phyloP scores from a whole-genome alignment of 1,139 yeast species.

The Entelexis sorbosivorans region DNA sequence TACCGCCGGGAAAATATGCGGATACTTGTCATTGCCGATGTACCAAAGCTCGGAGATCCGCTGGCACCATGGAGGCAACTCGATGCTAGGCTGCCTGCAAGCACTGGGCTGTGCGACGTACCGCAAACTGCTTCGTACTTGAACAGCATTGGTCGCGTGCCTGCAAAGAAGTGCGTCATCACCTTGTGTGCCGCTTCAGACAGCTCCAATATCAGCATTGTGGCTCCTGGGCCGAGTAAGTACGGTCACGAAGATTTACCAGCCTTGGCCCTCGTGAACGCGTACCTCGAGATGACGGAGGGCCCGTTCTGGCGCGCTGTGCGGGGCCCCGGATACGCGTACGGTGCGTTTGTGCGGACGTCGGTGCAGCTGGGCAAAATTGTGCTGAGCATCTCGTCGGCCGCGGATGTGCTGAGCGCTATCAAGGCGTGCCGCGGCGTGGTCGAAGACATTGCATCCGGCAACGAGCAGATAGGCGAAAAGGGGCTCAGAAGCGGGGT shows the following conservation, averaged over 20 bases:
- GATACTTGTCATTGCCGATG: constrained; percentile 61
- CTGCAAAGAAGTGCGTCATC: constrained; percentile 49
- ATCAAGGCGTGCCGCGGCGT: constrained; percentile 56
- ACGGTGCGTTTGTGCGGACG: constrained; percentile 54
- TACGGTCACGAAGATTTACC: constrained; percentile 59
- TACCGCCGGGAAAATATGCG: constrained; percentile 54
- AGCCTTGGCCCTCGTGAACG: constrained; percentile 61
- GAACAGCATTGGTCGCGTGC: constrained; percentile 46
- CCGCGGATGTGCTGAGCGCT: constrained; percentile 70
- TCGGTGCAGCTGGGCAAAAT: constrained; percentile 57
- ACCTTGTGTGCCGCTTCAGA: constrained; percentile 79
- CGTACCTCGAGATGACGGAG: constrained; percentile 74
- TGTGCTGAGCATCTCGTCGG: constrained; percentile 61
- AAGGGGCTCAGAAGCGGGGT: constrained; percentile 59
- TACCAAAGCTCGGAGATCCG: constrained; percentile 23
- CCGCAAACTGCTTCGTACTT: constrained; percentile 45
- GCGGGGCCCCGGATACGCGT: constrained; percentile 90
- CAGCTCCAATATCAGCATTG: constrained; percentile 59
- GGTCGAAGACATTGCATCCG: constrained; percentile 51
- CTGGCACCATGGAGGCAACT: constrained; percentile 46
- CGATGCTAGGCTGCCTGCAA: constrained; percentile 39
- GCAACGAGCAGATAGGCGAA: constrained; percentile 44
- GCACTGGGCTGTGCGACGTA: not conserved
- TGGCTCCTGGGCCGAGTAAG: constrained; percentile 54
- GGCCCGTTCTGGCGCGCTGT: constrained; percentile 98